Evolutionary conservation across 2,329 filamentous ascomycete species (phyloP), one percentile per base, ranked within the genome.

Genomic region (Metarhizium anisopliae): DNA sequence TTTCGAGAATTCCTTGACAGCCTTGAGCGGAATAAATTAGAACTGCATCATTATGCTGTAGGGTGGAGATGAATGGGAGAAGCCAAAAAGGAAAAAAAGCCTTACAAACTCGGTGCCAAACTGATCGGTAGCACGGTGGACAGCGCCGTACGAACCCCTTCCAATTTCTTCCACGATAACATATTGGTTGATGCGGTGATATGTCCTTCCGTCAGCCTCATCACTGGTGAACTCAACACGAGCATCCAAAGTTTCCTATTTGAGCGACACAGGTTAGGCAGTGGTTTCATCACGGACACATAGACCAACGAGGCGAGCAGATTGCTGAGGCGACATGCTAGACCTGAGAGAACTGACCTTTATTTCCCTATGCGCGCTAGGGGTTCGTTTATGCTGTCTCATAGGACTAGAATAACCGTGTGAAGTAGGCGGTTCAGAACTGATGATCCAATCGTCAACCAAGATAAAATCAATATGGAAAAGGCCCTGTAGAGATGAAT

Each of bases 1-100:
- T 69, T 99, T 99, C 58, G 93, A 97, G 72, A 99, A 97, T 67
- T 97, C 92, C 72, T 99, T 99, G 67, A 97, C 84, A 56, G 94
- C 93, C 92, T 96, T 67, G 20, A 57, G 52, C n/a, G 8, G 10
- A 32, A 16, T n/a, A 20, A 6, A 10, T 47, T 25, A 45, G 20
- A 54, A 25, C 14, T 29, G 8, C 8, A 30, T 4, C 14, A 11
- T 38, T 4, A 6, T 49, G 3, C 35, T 13, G 8, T 35, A 25
- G 35, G 16, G 8, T n/a, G 20, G 43, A 49, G 4, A 47, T 18
- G 57, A 56, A 53, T 32, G 47, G 43, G 36, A 54, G 54, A 47
- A 1, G 25, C 53, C 30, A 32, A 32, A 20, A 25, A 25, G 20
- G 18, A 18, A 20, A 25, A 40, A 40, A 14, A 16, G 25, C 66